Base-by-base conservation (phyloP, 345 rosid species). In the Melaleuca alternifolia region DNA sequence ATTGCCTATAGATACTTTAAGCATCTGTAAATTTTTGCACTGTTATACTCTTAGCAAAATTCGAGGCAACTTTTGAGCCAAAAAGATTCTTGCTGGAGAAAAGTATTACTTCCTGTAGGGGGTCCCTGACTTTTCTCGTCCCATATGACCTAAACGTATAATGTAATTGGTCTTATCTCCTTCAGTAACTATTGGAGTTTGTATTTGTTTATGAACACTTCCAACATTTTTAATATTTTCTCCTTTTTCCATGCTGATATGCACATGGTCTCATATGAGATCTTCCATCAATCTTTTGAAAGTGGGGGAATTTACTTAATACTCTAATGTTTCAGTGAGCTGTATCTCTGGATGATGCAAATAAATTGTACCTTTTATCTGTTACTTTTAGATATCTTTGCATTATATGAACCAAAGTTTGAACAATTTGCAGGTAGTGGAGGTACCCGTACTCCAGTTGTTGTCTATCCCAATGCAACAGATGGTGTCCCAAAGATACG, bases 401-500 rank as follows among this genome's bases (percentile, higher is more conserved):
- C 46, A 50, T 85, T 16, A 7, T 50, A 28, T 85, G 21, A 59
- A 84, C 62, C 85, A 85, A 50, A 62, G 65, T 57, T 71, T 54
- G 84, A 71, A 46, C 86, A 83, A 56, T 85, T 85, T 89, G 87
- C 85, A 93, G 93, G 89, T 85, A 28, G 59, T 75, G 85, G 83
- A 46, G 51, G 53, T 54, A 83, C 87, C 28, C 46, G 76, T 86
- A 89, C 90, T 89, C 90, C 91, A 52, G 59, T 41, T 30, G 83
- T 46, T 51, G 89, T 86, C 26, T 88, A 84, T 46, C 85, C 76
- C 71, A 77, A 84, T 56, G 94, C 92, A 85, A 85, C 87, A 87
- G 91, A 88, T 50, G 85, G 86, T 57, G 86, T 88, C 82, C 92
- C 89, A 77, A 93, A 89, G 90, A 91, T 91, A 56, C 83, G 87